phyloP scores from a whole-genome alignment of 2,329 filamentous ascomycete genomes.

The Penicillium nordicum region DNA sequence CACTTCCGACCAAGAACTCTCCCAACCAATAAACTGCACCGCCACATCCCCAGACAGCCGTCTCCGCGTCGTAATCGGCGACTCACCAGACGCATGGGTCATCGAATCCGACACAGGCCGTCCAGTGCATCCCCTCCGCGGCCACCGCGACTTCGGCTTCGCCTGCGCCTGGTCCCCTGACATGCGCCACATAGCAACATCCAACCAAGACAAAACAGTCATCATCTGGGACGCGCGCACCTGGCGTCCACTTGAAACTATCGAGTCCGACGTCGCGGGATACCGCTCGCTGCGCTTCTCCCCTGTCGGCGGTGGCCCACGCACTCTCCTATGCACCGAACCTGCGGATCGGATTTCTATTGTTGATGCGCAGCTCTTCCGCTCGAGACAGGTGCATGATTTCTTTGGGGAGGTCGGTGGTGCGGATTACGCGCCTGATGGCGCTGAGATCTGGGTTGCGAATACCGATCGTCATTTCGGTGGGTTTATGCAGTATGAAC shows the following conservation, averaged over 20 bases:
- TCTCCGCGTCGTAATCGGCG: constrained; percentile 45
- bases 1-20: constrained; percentile 35
- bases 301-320: constrained; percentile 43
- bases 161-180: constrained; percentile 48
- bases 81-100: constrained; percentile 42
- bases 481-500: constrained; percentile 46
- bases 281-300: constrained; percentile 46
- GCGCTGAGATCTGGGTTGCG: constrained; percentile 42
- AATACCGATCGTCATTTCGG: constrained; percentile 45
- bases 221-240: constrained; percentile 48
- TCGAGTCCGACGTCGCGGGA: constrained; percentile 45
- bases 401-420: constrained; percentile 48
- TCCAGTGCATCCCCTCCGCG: constrained; percentile 37
- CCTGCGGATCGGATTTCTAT: constrained; percentile 45
- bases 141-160: constrained; percentile 45
- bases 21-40: constrained; percentile 45
- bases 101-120: constrained; percentile 44
- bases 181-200: constrained; percentile 47
- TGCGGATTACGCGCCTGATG: constrained; percentile 43
- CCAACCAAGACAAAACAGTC: constrained; percentile 46
- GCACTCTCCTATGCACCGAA: constrained; percentile 43
- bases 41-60: constrained; percentile 44
- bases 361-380: constrained; percentile 44
- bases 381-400: constrained; percentile 43
- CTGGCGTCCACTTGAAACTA: constrained; percentile 39